A percentile compares a stretch with the other conserved stretches of the same genome.
Conservation (phyloP, 768 basidiomycete genomes). For the Xanthoconium stramineum region DNA sequence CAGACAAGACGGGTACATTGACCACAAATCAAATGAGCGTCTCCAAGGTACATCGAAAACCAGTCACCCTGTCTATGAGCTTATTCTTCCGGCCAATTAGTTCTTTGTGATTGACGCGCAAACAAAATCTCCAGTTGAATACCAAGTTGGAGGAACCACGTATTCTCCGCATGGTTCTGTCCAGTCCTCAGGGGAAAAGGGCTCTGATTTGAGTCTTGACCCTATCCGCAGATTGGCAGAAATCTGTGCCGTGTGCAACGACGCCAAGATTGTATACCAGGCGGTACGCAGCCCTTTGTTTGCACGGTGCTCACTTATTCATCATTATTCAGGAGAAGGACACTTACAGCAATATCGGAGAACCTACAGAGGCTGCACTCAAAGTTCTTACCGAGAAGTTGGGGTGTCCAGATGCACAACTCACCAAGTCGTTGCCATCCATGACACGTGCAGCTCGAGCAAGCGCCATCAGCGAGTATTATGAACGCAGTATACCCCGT, state of each 20-base stretch:
- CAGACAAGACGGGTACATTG: slow-evolving; percentile 96
- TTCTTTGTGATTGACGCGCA: slow-evolving; percentile 70
- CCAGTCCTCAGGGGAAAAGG: slow-evolving; percentile 61
- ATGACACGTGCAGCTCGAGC: slow-evolving; percentile 63
- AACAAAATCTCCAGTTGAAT: slow-evolving; percentile 56
- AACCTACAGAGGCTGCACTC: slow-evolving; percentile 96
- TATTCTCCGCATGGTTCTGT: slow-evolving; percentile 85
- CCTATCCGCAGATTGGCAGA: slow-evolving; percentile 84
- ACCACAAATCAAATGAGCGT: slow-evolving; percentile 99
- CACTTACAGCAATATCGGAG: slow-evolving; percentile 80
- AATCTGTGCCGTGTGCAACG: slow-evolving; percentile 92
- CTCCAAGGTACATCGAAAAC: slow-evolving; percentile 51
- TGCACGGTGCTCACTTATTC: background rate
- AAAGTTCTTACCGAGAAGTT: slow-evolving; percentile 95
- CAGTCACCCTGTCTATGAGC: background rate
- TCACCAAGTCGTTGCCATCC: slow-evolving; percentile 52
- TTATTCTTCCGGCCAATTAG: slow-evolving; percentile 35
- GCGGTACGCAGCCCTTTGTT: slow-evolving; percentile 43
- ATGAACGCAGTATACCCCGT: slow-evolving; percentile 71
- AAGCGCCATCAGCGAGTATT: slow-evolving; percentile 80
- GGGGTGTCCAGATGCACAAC: slow-evolving; percentile 62
- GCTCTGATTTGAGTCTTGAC: slow-evolving; percentile 58
- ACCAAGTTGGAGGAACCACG: slow-evolving; percentile 85
- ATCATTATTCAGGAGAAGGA: slow-evolving; percentile 62
- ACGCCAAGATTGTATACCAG: slow-evolving; percentile 86